phyloP scores from a whole-genome alignment of 768 basidiomycete genomes.

The Collybiopsis luxurians region DNA sequence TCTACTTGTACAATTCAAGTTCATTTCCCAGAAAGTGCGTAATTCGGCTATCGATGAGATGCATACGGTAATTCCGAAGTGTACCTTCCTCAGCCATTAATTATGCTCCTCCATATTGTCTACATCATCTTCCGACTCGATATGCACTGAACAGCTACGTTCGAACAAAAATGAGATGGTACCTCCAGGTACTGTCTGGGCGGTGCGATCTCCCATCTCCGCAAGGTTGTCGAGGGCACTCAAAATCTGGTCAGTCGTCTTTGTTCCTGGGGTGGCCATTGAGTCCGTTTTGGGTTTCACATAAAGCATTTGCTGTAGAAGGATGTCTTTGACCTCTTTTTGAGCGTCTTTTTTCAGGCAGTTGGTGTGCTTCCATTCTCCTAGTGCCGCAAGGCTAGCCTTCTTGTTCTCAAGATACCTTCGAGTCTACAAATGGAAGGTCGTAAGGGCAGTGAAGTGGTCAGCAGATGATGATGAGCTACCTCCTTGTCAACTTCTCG shows the following conservation, averaged over 20 bases:
- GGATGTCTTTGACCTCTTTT: slow-evolving; percentile 59
- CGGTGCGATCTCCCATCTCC: slow-evolving; percentile 28
- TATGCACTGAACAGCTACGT: slow-evolving; percentile 35
- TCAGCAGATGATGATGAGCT: no score
- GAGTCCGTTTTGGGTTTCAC: neutral
- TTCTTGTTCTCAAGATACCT: slow-evolving; percentile 71
- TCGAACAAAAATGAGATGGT: slow-evolving; percentile 79
- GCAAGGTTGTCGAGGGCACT: slow-evolving; percentile 45
- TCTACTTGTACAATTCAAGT: no score
- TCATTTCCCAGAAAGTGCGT: no score
- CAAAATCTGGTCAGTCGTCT: slow-evolving; percentile 26
- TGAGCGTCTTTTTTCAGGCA: slow-evolving; percentile 48
- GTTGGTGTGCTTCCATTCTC: slow-evolving; percentile 85
- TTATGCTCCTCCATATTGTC: neutral
- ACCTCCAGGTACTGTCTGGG: slow-evolving; percentile 55
- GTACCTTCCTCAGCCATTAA: no score
- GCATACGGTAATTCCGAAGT: no score
- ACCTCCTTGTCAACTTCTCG: slow-evolving; percentile 44
- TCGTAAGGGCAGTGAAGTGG: slow-evolving; percentile 8
- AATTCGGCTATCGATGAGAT: no score
- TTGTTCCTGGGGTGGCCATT: neutral
- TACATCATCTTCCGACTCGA: slow-evolving; percentile 8
- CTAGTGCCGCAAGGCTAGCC: slow-evolving; percentile 64
- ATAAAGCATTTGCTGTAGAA: slow-evolving; percentile 53
- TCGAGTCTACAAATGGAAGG: neutral